A percentile compares a stretch with the other conserved stretches of the same genome.
Evolutionary conservation across 129 eudicot species (phyloP).

Genomic region (Saussurea involucrata): DNA sequence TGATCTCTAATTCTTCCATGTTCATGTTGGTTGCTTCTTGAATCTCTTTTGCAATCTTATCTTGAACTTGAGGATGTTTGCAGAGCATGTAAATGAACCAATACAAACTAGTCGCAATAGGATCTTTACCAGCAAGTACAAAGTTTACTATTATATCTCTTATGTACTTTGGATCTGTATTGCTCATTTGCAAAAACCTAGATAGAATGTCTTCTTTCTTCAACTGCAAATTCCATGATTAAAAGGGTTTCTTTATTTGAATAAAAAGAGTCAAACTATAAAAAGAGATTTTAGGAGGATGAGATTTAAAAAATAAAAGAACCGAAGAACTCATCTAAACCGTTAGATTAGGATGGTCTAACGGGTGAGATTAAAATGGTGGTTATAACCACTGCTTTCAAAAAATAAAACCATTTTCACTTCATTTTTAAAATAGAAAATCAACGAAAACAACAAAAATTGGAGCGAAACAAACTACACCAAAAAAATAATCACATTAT

Average conservation of each 20-base stretch:
- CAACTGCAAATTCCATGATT: background rate
- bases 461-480: too few relatives aligned
- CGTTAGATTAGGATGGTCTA: too few relatives aligned
- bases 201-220: background rate
- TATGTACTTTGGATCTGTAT: slow-evolving; percentile 36
- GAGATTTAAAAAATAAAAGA: too few relatives aligned
- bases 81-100: background rate
- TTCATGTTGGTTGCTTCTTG: background rate
- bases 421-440: too few relatives aligned
- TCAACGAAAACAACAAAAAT: too few relatives aligned
- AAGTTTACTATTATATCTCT: slow-evolving; percentile 48
- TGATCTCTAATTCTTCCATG: background rate
- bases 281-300: too few relatives aligned
- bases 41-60: background rate
- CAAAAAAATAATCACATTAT: too few relatives aligned
- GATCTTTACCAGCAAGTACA: slow-evolving; percentile 15
- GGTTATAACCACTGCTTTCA: too few relatives aligned
- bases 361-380: too few relatives aligned
- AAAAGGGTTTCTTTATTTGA: background rate
- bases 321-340: too few relatives aligned
- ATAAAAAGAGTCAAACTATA: background rate
- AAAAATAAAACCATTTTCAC: too few relatives aligned
- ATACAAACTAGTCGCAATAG: background rate
- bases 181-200: background rate
- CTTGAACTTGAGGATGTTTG: background rate